These are phyloP conservation scores for Breynia disticha DNA, from an alignment of 441 rosid genomes.

Conservation along the genomic window DNA sequence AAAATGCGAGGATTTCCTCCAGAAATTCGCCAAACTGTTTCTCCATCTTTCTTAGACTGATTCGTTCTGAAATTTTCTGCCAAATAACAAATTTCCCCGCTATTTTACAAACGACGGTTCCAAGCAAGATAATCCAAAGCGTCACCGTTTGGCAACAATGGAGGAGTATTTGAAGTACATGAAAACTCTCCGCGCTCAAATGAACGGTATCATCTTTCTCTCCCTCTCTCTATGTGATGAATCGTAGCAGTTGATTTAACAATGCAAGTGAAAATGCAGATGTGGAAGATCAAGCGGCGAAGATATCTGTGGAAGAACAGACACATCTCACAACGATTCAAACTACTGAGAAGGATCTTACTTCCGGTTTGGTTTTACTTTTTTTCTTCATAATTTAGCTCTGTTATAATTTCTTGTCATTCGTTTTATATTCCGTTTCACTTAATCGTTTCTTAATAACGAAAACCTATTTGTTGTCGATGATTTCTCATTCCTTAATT, in stretches of 20 bases:
- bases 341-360: background rate
- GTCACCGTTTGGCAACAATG: conserved; percentile 25
- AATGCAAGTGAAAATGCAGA: conserved; percentile 21
- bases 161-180: conserved; percentile 64
- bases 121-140: background rate
- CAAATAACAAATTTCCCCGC: no score
- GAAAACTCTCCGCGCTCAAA: conserved; percentile 61
- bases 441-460: no score
- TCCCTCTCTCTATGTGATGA: conserved; percentile 2
- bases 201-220: conserved; percentile 37
- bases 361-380: background rate
- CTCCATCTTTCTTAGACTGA: no score
- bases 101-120: background rate
- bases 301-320: conserved; percentile 7
- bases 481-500: no score
- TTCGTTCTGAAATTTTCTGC: no score
- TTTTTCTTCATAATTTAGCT: background rate
- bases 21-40: no score
- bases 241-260: no score
- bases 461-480: no score
- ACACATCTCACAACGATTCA: background rate
- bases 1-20: no score
- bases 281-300: conserved; percentile 71
- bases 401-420: conserved; percentile 24
- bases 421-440: background rate